Conservation (phyloP, 805 yeast species). For the Yarrowia osloensis region DNA sequence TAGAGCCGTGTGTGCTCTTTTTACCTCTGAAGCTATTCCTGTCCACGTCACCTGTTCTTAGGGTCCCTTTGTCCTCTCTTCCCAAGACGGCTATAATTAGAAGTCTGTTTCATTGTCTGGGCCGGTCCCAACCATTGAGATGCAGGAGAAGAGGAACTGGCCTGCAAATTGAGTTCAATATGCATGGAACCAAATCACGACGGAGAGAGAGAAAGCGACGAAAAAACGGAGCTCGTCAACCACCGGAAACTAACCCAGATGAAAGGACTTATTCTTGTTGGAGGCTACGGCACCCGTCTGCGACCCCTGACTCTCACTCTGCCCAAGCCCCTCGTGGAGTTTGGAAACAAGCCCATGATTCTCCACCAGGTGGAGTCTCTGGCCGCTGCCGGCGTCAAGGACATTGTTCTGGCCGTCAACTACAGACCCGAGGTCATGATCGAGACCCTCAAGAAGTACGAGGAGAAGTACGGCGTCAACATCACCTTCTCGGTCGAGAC, state of each 20-base stretch:
- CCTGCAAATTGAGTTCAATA: background rate
- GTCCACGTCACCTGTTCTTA: conserved; percentile 1
- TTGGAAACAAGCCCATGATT: conserved; percentile 99
- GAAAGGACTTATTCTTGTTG: conserved; percentile 98
- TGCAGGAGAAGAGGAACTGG: background rate
- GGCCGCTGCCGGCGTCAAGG: conserved; percentile 98
- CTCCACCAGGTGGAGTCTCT: conserved; percentile 97
- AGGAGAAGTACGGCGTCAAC: conserved; percentile 87
- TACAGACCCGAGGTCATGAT: conserved; percentile 99
- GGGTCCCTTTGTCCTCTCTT: background rate
- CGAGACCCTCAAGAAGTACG: conserved; percentile 89
- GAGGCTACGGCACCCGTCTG: conserved; percentile 99
- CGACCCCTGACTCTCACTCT: conserved; percentile 95
- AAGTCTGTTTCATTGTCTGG: background rate
- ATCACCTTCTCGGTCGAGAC: conserved; percentile 98
- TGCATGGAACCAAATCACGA: background rate
- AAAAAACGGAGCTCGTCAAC: background rate
- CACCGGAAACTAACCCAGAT: conserved; percentile 44
- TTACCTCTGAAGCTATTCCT: background rate
- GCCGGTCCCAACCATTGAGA: background rate
- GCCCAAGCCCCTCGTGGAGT: conserved; percentile 97
- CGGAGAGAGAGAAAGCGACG: background rate
- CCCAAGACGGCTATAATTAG: conserved; percentile 25
- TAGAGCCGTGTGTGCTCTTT: background rate
- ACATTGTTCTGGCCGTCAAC: conserved; percentile 97